These are phyloP conservation scores for Saccharomycopsis fermentans DNA, from an alignment of 805 yeast genomes.

Conservation along the genomic window DNA sequence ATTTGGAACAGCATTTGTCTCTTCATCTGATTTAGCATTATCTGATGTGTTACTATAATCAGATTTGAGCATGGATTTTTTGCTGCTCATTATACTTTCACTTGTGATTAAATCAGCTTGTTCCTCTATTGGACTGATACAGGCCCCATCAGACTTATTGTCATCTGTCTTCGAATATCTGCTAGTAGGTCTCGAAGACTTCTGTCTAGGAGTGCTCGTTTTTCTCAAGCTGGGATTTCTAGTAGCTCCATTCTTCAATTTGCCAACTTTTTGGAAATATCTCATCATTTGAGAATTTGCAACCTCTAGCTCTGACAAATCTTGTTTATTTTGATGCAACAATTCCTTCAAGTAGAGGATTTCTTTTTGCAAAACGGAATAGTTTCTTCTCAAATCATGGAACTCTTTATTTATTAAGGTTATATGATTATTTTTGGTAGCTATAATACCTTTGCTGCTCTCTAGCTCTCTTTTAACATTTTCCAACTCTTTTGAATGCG, in stretches of 20 bases:
- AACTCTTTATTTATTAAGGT: slow-evolving; percentile 18
- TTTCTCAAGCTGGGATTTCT: not conserved
- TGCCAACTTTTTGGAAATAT: slow-evolving; percentile 16
- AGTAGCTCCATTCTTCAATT: slow-evolving; percentile 4
- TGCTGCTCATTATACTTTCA: not conserved
- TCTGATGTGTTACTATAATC: not conserved
- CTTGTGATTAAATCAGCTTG: not conserved
- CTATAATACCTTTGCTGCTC: not conserved
- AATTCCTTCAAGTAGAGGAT: slow-evolving; percentile 17
- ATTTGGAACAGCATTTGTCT: not conserved
- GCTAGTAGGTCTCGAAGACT: not conserved
- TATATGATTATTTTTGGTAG: slow-evolving; percentile 16
- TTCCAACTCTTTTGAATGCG: not conserved
- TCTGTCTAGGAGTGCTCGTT: not conserved
- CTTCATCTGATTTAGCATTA: not conserved
- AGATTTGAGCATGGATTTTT: not conserved
- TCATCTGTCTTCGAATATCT: not conserved
- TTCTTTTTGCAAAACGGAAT: slow-evolving; percentile 10
- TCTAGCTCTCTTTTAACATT: not conserved
- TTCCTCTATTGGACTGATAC: not conserved
- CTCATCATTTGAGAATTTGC: slow-evolving; percentile 16
- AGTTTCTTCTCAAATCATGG: slow-evolving; percentile 19
- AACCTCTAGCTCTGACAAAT: slow-evolving; percentile 17
- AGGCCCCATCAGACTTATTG: not conserved
- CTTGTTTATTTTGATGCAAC: slow-evolving; percentile 16